Evolutionary conservation across 768 basidiomycete genomes (phyloP).

Genomic region (Cystobasidium ongulense): DNA sequence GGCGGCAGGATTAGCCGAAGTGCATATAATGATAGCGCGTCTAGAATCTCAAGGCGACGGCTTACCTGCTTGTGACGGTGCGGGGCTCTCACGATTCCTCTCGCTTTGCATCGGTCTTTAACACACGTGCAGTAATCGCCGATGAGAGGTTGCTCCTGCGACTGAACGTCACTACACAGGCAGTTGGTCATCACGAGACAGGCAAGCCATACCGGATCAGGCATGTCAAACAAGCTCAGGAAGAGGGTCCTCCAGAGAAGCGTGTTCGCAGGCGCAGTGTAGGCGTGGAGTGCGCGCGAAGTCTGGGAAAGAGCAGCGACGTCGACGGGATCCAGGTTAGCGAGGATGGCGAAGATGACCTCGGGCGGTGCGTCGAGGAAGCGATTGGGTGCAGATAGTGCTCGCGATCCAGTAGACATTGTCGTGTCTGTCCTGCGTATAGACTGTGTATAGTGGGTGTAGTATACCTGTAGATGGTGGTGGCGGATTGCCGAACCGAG

Average conservation of each 20-base stretch:
- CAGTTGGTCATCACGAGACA: no score
- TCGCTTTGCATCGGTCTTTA: constrained; percentile 16
- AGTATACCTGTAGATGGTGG: no score
- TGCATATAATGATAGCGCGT: not conserved
- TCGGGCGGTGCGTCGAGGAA: constrained; percentile 54
- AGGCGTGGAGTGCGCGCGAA: constrained; percentile 50
- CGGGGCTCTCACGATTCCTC: constrained; percentile 10
- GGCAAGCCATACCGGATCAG: not conserved
- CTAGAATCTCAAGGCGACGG: no score
- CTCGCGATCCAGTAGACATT: no score
- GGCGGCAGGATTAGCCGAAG: not conserved
- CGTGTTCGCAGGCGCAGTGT: constrained; percentile 55
- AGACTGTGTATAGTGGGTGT: no score
- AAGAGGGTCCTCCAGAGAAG: constrained; percentile 65
- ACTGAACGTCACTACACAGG: no score
- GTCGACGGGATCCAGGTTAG: constrained; percentile 55
- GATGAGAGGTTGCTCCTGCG: not conserved
- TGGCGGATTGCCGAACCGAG: no score
- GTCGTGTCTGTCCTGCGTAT: no score
- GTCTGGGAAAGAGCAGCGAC: constrained; percentile 57
- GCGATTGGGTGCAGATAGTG: not conserved
- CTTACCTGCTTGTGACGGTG: constrained; percentile 21
- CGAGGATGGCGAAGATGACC: constrained; percentile 55
- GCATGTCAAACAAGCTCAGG: constrained; percentile 55
- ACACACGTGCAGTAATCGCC: constrained; percentile 1